Evolutionary conservation across 495 filamentous ascomycete species (phyloP), one percentile per base, ranked within the genome.

Genomic region (Xylaria grammica): DNA sequence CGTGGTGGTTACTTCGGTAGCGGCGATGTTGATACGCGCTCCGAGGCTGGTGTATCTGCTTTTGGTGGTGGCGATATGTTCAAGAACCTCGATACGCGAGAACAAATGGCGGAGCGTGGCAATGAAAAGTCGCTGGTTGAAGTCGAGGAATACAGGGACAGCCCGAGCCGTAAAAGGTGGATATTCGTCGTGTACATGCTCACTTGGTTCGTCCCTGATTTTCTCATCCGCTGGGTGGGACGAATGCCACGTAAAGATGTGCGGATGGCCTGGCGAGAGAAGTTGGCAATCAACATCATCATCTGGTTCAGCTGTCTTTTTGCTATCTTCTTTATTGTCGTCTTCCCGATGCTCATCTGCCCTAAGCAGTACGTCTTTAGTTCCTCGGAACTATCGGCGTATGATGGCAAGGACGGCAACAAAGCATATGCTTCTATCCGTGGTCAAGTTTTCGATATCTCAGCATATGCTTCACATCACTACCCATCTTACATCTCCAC

Each of bases 31-130:
- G 95, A 99, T 71, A 81, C 88, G 2, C 88, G 92, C 57, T 97
- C 94, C 20, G 94, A 99, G 32, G 94, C 94, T 5, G 94, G 92
- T 3, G 91, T 83, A 1, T 96, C 91, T 15, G 93, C 93, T 17
- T 90, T 96, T 67, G 89, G 92, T 60, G 90, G 87, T 52, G 94
- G 95, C 17, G 94, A 99, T 72, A 97, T 99, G 94, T 99, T 99
- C 85, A 90, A 89, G 65, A 96, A 97, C 65, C 82, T 97, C n/a
- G 94, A 97, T 65, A 97, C 92, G 3, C 85, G 90, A 57, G 89
- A 96, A 74, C 90, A 95, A 75, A 93, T 98, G 91, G 91, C 94
- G 3, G 94, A 98, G 73, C 96, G 97, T 56, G 93, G 91, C 65
- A 94, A 96, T 68, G 91, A 96, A 60, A 92, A 92, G 74, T 87